phyloP scores from a whole-genome alignment of 2,329 filamentous ascomycete species.

The Colletotrichum lindemuthianum region DNA sequence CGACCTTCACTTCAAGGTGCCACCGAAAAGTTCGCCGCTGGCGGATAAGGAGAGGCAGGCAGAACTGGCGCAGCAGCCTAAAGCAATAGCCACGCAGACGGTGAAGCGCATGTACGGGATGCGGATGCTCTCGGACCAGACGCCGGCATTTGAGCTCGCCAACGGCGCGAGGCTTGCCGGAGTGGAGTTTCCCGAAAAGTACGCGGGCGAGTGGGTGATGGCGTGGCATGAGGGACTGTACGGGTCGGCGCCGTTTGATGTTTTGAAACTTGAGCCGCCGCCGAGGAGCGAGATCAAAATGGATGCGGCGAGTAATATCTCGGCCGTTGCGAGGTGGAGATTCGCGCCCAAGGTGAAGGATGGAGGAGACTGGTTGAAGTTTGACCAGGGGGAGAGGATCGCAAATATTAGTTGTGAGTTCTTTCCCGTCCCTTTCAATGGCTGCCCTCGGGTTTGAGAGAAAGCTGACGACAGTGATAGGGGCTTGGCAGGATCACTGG shows the following conservation, averaged over 20 bases:
- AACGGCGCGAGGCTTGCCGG: slow-evolving; percentile 61
- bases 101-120: slow-evolving; percentile 59
- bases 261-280: slow-evolving; percentile 59
- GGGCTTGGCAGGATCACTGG: slow-evolving; percentile 60
- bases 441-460: not conserved
- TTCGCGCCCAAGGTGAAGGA: slow-evolving; percentile 57
- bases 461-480: slow-evolving; percentile 40
- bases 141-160: slow-evolving; percentile 57
- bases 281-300: slow-evolving; percentile 57
- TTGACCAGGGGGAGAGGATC: slow-evolving; percentile 74
- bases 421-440: not conserved
- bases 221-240: slow-evolving; percentile 65
- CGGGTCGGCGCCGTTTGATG: slow-evolving; percentile 60
- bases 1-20: slow-evolving; percentile 58
- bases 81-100: slow-evolving; percentile 57
- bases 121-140: slow-evolving; percentile 56
- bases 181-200: slow-evolving; percentile 60
- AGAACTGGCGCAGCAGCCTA: slow-evolving; percentile 55
- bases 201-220: slow-evolving; percentile 66
- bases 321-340: slow-evolving; percentile 63
- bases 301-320: slow-evolving; percentile 57
- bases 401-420: slow-evolving; percentile 69
- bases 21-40: slow-evolving; percentile 49
- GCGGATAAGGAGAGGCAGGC: slow-evolving; percentile 50
- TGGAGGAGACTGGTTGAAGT: slow-evolving; percentile 62